Evolutionary conservation across 305 asterid genomes (phyloP).

Genomic region (Salvia sclarea): DNA sequence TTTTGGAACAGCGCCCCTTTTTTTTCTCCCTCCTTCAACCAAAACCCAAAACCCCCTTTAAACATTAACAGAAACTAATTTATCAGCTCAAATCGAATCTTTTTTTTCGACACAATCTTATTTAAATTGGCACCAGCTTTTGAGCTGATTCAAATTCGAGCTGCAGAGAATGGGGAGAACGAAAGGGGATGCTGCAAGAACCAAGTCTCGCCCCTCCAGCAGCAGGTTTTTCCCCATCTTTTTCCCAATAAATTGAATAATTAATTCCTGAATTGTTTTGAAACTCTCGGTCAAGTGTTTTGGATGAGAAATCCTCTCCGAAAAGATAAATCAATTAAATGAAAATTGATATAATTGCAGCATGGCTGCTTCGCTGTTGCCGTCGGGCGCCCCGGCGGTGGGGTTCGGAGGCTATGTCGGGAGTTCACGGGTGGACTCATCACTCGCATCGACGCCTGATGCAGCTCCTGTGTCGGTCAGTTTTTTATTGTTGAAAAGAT

Average conservation of each 20-base stretch:
- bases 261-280: constrained; percentile 12
- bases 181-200: constrained; percentile 91
- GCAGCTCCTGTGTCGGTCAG: constrained; percentile 56
- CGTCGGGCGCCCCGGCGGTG: constrained; percentile 66
- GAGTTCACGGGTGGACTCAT: constrained; percentile 72
- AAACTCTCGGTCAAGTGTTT: background rate
- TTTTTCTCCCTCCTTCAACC: background rate
- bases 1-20: constrained; percentile 3
- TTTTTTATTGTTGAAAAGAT: constrained; percentile 29
- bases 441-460: constrained; percentile 59
- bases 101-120: background rate
- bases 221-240: constrained; percentile 80
- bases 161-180: constrained; percentile 71
- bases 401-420: constrained; percentile 98
- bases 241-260: background rate
- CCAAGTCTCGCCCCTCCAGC: constrained; percentile 98
- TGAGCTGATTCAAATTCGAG: constrained; percentile 12
- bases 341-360: constrained; percentile 41
- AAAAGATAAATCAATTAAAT: background rate
- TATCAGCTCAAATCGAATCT: constrained; percentile 28
- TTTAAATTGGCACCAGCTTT: background rate
- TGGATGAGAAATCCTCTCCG: background rate
- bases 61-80: constrained; percentile 16
- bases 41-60: constrained; percentile 32
- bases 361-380: constrained; percentile 88